These are phyloP conservation scores for Hypomyces perniciosus DNA, from an alignment of 2,329 filamentous ascomycete genomes.

Conservation along the genomic window DNA sequence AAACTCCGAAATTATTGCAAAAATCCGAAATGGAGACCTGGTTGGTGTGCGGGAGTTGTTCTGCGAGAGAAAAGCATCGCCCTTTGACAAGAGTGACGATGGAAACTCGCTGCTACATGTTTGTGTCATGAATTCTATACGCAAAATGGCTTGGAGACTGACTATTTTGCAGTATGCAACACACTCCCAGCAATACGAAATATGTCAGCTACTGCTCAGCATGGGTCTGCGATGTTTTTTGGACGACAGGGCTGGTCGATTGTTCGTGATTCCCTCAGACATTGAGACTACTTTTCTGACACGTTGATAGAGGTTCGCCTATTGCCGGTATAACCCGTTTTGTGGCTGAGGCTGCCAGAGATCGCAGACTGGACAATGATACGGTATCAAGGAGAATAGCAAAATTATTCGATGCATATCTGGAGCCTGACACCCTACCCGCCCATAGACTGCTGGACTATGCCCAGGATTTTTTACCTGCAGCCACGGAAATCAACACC, in stretches of 20 bases:
- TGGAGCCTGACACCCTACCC: slow-evolving; percentile 15
- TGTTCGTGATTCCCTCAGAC: neutral
- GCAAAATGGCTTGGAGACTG: neutral
- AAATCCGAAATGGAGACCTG: slow-evolving; percentile 12
- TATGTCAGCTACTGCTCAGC: slow-evolving; percentile 13
- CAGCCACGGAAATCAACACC: slow-evolving; percentile 1
- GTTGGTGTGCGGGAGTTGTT: slow-evolving; percentile 19
- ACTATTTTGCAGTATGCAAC: slow-evolving; percentile 16
- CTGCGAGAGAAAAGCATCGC: slow-evolving; percentile 15
- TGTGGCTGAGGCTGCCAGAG: neutral
- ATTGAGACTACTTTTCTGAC: neutral
- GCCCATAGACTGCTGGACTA: slow-evolving; percentile 17
- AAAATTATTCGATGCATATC: slow-evolving; percentile 15
- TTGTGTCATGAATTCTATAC: neutral
- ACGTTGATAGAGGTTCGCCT: neutral
- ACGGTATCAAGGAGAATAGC: slow-evolving; percentile 3
- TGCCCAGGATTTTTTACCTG: neutral
- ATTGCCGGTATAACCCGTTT: neutral
- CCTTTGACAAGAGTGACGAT: slow-evolving; percentile 16
- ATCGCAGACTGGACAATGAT: neutral
- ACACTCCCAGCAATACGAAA: neutral
- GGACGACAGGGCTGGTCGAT: neutral
- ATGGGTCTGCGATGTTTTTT: slow-evolving; percentile 15
- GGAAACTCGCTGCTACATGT: slow-evolving; percentile 18
- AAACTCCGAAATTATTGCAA: slow-evolving; percentile 14